These are phyloP conservation scores for Fonsecaea erecta DNA, from an alignment of 2,329 filamentous ascomycete genomes.

Conservation along the genomic window DNA sequence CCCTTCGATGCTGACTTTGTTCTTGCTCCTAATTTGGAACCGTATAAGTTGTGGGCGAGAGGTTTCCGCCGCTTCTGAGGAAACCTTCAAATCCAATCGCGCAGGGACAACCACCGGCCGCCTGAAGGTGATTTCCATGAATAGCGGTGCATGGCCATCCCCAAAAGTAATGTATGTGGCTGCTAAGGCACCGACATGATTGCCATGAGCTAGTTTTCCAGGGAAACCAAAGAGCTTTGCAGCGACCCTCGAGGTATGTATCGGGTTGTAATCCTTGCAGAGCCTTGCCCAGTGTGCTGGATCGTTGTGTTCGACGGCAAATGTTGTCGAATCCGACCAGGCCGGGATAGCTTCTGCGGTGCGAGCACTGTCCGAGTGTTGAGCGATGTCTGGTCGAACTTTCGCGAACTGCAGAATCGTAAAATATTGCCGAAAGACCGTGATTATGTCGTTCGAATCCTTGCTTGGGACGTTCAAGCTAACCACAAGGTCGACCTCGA, in stretches of 20 bases:
- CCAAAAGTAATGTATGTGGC: background rate
- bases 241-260: slow-evolving; percentile 27
- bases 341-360: background rate
- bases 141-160: background rate
- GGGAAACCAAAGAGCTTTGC: slow-evolving; percentile 28
- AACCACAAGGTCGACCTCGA: slow-evolving; percentile 29
- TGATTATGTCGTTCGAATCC: background rate
- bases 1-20: slow-evolving; percentile 14
- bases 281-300: slow-evolving; percentile 23
- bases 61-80: background rate
- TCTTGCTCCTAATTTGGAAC: slow-evolving; percentile 8
- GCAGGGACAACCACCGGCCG: slow-evolving; percentile 23
- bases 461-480: slow-evolving; percentile 11
- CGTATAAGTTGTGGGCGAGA: background rate
- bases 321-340: background rate
- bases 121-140: slow-evolving; percentile 26
- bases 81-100: slow-evolving; percentile 1
- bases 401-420: slow-evolving; percentile 30
- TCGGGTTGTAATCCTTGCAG: slow-evolving; percentile 34
- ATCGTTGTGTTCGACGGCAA: slow-evolving; percentile 8
- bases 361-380: background rate
- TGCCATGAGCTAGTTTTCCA: slow-evolving; percentile 29
- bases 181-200: slow-evolving; percentile 24
- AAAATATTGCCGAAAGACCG: slow-evolving; percentile 25
- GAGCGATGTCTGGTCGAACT: background rate